Base-by-base conservation (phyloP, 495 filamentous ascomycete genomes). In the Parachaetomium inaequale region DNA sequence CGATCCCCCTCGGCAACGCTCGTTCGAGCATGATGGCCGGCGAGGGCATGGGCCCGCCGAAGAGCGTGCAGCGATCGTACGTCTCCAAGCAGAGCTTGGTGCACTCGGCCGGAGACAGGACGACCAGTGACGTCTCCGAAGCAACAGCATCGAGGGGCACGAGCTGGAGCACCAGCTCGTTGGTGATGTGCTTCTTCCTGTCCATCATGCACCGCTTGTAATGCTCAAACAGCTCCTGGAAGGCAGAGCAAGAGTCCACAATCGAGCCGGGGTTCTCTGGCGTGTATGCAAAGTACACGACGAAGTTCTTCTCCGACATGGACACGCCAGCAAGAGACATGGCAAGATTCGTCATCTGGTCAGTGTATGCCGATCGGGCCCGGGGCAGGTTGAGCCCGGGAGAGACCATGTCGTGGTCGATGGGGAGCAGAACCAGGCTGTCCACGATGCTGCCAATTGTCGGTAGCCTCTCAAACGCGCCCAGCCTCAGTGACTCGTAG, bases 251-350 rank as follows among this genome's bases (percentile, higher is more conserved):
- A 10, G 93, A 84, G 64, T 92, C 84, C 25, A 90, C 85, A 14
- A 92, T 78, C 14, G 87, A 82, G 29, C 80, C 77, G 17, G 86
- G 76, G 55, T 84, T 77, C 7, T 84, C 77, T 42, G 91, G 89
- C 0, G 87, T 85, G 68, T 97, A 92, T 49, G 96, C 76, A 43
- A 96, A 87, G 69, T 92, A 96, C n/a, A 97, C 78, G 19, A 97
- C 90, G 51, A 89, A 84, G 58, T 90, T 93, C 46, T 71, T 73
- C 56, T 75, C 72, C 38, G 75, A 70, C 47, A 68, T 58, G 0
- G 68, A 36, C 57, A 69, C 63, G n/a, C 70, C 65, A 5, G 72
- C 70, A 31, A 81, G 58, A 36, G 69, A 69, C 45, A 75, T 66
- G 28, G 70, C 72, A 7, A 82, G 70, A 25, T 63, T 72, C 11